Percentiles rank a stretch among this genome's conserved stretches.
Evolutionary conservation across 2,329 filamentous ascomycete species (phyloP).

Genomic region (Coccinonectria pachysandricola): DNA sequence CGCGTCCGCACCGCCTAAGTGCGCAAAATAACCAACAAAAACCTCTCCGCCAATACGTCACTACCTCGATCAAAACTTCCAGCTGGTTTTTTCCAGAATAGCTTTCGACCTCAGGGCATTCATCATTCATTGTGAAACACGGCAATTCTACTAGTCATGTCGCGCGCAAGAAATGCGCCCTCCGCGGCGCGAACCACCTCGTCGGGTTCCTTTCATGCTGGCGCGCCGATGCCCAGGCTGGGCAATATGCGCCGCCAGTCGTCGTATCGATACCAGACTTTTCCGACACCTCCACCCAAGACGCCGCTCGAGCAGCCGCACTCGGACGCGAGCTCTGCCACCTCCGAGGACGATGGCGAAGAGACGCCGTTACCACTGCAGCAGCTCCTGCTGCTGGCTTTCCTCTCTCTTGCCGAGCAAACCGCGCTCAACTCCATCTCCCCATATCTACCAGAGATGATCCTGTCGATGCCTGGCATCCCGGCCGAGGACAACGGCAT

Average conservation of each 20-base stretch:
- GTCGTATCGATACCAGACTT: conserved; percentile 65
- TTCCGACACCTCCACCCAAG: conserved; percentile 63
- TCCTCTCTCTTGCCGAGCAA: conserved; percentile 88
- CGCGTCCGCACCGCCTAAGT: conserved; percentile 12
- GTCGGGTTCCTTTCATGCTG: conserved; percentile 41
- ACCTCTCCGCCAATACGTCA: conserved; percentile 9
- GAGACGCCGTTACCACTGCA: conserved; percentile 69
- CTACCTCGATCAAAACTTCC: too few species aligned
- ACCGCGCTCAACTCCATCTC: conserved; percentile 94
- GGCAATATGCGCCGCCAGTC: conserved; percentile 28
- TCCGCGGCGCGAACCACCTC: conserved; percentile 19
- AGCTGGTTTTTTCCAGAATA: conserved; percentile 3
- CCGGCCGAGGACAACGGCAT: conserved; percentile 61
- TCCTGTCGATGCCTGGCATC: conserved; percentile 73
- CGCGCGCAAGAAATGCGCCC: conserved; percentile 9
- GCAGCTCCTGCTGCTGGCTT: conserved; percentile 74
- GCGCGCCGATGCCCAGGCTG: conserved; percentile 35
- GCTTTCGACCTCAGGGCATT: not conserved
- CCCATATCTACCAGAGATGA: conserved; percentile 91
- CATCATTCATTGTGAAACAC: not conserved
- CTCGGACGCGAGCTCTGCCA: conserved; percentile 16
- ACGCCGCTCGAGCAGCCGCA: conserved; percentile 44
- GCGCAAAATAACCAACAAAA: too few species aligned
- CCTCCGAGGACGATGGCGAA: conserved; percentile 29
- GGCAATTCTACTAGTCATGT: conserved; percentile 6